Evolutionary conservation across 306 rosid genomes (phyloP), one percentile per base, ranked within the genome.

Genomic region (Medicago arabica): DNA sequence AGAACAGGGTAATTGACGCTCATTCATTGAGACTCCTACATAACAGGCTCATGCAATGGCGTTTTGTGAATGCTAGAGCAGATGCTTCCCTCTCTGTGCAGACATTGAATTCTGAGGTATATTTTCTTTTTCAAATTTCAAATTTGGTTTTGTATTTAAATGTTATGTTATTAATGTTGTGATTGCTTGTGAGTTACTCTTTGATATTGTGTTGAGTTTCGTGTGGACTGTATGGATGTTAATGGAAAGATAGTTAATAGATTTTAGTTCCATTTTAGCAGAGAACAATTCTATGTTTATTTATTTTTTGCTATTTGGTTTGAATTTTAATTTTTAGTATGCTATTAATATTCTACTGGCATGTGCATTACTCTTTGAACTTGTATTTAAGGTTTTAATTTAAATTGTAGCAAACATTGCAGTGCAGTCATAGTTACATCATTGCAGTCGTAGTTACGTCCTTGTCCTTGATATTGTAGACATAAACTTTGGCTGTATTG

Each of bases 41-140:
- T 84, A 92, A 96, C 77, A 85, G 97, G 82, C 84, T 84, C 49
- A 64, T 96, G 82, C 99, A 96, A 80, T 92, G 97, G 97, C 90
- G 97, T 53, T 90, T 92, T 21, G 88, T 83, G 16, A 92, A 96
- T 74, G 97, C 97, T 50, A 90, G 89, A 76, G 89, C 89, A 60
- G 88, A 85, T 80, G 72, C 84, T 82, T 51, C 94, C 11, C 88
- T 87, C 57, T 84, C 87, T 73, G 80, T 78, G 31, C 99, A 87
- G 86, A 87, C 61, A 70, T 66, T 84, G 80, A 96, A 87, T 83
- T 90, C 96, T 14, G 99, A 96, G 98, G 99, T 96, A 75, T 72
- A 66, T 7, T 67, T 17, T n/a, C 28, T 85, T 58, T 41, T 72
- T 4, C 21, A 41, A 41, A 16, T 40, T 40, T 8, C 13, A 6